Base-by-base conservation (phyloP, 345 rosid genomes). In the Viola odorata region DNA sequence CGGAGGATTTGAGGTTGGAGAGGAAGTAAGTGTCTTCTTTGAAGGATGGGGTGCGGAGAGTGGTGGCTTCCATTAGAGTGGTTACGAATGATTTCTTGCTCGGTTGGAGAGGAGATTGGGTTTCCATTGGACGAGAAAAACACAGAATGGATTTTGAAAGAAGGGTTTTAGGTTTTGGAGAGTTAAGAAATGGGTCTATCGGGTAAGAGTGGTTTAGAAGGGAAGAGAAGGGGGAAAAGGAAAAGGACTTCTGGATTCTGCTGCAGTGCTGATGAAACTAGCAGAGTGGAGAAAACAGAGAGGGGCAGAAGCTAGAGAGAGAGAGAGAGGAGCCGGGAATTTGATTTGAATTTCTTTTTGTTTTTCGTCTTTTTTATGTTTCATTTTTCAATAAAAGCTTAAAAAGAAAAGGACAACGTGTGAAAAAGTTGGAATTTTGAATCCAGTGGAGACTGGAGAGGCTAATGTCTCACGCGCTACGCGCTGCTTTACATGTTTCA, bases 1-100 rank as follows among this genome's bases (percentile, higher is more conserved):
- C 96, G 8, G 89, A 62, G 45, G 96, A 70, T 72, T 86, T 90
- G 75, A 90, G 88, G 58, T 81, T 77, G 54, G 89, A 81, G 63
- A 77, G 53, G 65, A 86, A 77, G 82, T 94, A 91, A 1, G 91
- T 75, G 82, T 94, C 99, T 69, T 94, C 99, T 65, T 82, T 88
- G 80, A 84, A 76, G 16, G 95, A 82, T 11, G 86, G 75, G 32
- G 85, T 66, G 15, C 87, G 88, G 69, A 82, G 83, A 10, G 91
- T 58, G 7, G 88, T 77, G 32, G 85, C 90, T 57, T 80, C 90
- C 88, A 87, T 89, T 38, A 87, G 75, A n/a, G 96, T 64, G 5
- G 91, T 69, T 6, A 86, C 84, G 54, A 91, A 80, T 79, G 77
- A 82, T 71, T 86, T 91, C 81, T 89, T 88, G 79, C 32, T 42